phyloP scores from a whole-genome alignment of 768 basidiomycete species.

The Psilocybe cubensis region DNA sequence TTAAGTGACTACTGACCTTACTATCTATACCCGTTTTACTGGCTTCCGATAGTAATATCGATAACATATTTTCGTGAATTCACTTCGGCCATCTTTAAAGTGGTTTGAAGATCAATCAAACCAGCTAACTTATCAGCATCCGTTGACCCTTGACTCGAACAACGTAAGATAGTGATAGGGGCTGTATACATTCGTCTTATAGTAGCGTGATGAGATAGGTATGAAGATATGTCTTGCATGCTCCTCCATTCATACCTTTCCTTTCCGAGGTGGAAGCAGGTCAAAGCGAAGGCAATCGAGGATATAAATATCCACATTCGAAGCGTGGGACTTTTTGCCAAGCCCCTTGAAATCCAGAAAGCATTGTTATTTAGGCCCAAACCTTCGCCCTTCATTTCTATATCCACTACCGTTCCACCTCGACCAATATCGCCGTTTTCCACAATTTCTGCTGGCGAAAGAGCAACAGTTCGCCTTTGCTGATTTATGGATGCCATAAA shows the following conservation, averaged over 20 bases:
- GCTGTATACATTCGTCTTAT: neutral
- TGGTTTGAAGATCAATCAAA: too few species aligned
- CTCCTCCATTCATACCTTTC: neutral
- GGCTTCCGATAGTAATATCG: too few species aligned
- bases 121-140: too few species aligned
- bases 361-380: too few species aligned
- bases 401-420: neutral
- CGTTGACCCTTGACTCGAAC: too few species aligned
- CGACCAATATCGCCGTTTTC: neutral
- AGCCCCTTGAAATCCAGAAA: too few species aligned
- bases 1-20: too few species aligned
- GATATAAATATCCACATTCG: neutral
- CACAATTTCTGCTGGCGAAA: neutral
- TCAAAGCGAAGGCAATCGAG: neutral
- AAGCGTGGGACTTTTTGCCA: too few species aligned
- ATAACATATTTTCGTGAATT: too few species aligned
- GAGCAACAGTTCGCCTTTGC: neutral
- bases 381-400: neutral
- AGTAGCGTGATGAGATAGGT: neutral
- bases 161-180: too few species aligned
- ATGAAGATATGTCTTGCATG: neutral
- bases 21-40: too few species aligned
- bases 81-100: too few species aligned
- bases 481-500: constrained; percentile 1
- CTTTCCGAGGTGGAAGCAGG: neutral